Evolutionary conservation across 208 protist genomes (phyloP).

Genomic region (Leishmania aethiopica): DNA sequence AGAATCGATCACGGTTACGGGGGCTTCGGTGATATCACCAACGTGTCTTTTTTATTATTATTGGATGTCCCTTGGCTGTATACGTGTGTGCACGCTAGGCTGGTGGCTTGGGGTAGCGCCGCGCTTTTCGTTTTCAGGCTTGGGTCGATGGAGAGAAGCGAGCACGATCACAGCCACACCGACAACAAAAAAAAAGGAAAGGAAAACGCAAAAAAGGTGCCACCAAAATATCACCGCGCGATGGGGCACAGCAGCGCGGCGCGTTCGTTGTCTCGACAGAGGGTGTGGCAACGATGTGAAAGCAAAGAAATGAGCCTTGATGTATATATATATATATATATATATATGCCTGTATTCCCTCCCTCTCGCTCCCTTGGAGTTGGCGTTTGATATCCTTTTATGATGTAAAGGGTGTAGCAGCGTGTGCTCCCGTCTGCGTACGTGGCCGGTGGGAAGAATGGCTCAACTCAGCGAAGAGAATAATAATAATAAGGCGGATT

Average conservation of each 20-base stretch:
- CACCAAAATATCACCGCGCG: not conserved
- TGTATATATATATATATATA: too few species aligned
- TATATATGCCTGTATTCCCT: too few species aligned
- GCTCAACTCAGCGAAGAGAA: not conserved
- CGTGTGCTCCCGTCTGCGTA: not conserved
- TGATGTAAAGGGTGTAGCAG: not conserved
- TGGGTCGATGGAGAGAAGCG: not conserved
- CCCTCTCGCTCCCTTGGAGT: too few species aligned
- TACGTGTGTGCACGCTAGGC: not conserved
- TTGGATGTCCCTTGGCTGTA: not conserved
- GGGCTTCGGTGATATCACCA: not conserved
- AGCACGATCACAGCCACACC: not conserved
- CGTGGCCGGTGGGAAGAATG: not conserved
- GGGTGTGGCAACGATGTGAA: not conserved
- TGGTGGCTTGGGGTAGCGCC: too few species aligned
- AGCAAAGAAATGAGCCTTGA: not conserved
- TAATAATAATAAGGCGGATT: not conserved
- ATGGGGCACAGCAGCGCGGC: not conserved
- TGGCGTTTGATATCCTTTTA: too few species aligned
- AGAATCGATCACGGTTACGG: not conserved
- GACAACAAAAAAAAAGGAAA: too few species aligned
- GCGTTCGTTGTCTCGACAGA: not conserved
- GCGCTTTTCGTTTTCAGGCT: not conserved
- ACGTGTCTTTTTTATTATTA: not conserved
- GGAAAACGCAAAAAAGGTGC: not conserved